Conservation (phyloP, 2,329 filamentous ascomycete species). For the Diaporthe amygdali region DNA sequence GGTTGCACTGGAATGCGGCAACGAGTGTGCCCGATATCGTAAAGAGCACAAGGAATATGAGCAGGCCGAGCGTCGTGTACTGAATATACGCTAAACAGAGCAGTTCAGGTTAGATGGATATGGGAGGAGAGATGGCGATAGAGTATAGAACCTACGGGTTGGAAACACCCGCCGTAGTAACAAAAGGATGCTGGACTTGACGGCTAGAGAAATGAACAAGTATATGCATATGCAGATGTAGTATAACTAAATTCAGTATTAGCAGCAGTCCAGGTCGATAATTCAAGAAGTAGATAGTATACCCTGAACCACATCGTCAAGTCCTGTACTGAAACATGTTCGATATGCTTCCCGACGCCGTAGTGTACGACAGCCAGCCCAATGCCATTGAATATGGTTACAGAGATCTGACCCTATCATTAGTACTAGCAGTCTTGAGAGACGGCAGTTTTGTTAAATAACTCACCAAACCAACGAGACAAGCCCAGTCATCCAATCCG, state of each 20-base stretch:
- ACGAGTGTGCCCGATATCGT: conserved; percentile 20
- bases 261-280: neutral
- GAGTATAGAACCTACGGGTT: neutral
- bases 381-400: conserved; percentile 19
- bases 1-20: conserved; percentile 24
- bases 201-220: conserved; percentile 16
- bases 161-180: conserved; percentile 19
- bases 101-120: neutral
- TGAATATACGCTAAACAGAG: conserved; percentile 17
- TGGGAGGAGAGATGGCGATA: neutral
- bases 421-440: neutral
- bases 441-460: neutral
- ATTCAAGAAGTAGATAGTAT: neutral
- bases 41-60: conserved; percentile 22
- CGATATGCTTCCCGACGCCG: conserved; percentile 21
- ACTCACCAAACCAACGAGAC: neutral
- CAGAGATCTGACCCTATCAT: neutral
- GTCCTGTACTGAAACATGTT: conserved; percentile 11
- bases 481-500: neutral
- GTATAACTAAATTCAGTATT: conserved; percentile 9
- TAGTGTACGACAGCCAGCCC: conserved; percentile 17
- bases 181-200: conserved; percentile 21
- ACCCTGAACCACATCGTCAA: conserved; percentile 17
- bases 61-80: conserved; percentile 14
- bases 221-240: conserved; percentile 23